Evolutionary conservation across 345 rosid genomes (phyloP).

Genomic region (Microthlaspi erraticum): DNA sequence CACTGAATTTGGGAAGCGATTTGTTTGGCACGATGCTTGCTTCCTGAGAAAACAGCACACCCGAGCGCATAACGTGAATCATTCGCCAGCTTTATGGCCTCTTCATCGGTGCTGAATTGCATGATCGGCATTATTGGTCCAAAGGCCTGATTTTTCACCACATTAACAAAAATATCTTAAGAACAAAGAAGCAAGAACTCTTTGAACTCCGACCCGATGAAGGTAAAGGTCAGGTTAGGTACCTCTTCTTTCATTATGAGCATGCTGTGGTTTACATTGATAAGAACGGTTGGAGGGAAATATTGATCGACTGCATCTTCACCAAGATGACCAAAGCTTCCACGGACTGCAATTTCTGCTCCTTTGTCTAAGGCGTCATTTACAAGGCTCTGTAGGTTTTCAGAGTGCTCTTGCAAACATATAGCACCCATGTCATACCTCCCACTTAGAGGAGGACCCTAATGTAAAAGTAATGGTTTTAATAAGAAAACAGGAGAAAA

Average conservation of each 20-base stretch:
- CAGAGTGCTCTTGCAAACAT: constrained; percentile 94
- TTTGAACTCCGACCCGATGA: background rate
- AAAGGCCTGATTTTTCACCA: constrained; percentile 65
- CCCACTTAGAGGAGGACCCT: constrained; percentile 95
- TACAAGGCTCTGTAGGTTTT: constrained; percentile 80
- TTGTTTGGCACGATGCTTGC: constrained; percentile 72
- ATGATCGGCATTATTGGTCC: constrained; percentile 99
- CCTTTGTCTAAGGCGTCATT: constrained; percentile 91
- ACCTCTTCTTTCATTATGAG: constrained; percentile 99
- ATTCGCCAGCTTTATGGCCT: constrained; percentile 83
- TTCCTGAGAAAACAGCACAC: constrained; percentile 91
- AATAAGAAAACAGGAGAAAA: constrained; percentile 6
- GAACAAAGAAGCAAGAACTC: background rate
- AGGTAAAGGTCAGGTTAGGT: constrained; percentile 10
- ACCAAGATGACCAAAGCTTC: constrained; percentile 91
- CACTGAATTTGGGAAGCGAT: constrained; percentile 88
- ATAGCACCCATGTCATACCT: constrained; percentile 99
- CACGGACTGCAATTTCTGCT: constrained; percentile 86
- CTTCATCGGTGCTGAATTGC: constrained; percentile 92
- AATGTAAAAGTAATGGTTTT: constrained; percentile 27
- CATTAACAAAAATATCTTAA: background rate
- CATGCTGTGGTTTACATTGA: constrained; percentile 86
- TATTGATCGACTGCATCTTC: constrained; percentile 97
- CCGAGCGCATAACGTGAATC: constrained; percentile 95
- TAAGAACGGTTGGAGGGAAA: constrained; percentile 89